Base-by-base conservation (phyloP, 2,329 filamentous ascomycete species). In the Aspergillus novofumigatus region DNA sequence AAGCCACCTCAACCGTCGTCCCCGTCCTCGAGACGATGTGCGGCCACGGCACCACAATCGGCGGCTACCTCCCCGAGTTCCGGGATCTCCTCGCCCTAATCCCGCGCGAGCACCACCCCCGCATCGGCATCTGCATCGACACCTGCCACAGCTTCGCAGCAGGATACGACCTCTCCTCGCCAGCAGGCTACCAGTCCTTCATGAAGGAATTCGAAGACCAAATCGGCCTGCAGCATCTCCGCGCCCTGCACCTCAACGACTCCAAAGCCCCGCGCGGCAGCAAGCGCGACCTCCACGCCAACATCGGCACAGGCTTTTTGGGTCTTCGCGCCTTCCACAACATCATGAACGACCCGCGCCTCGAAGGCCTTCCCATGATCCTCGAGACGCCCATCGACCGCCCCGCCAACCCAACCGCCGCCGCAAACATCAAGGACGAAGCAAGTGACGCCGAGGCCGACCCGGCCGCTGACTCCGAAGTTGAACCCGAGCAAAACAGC, bases 1-100 rank as follows among this genome's bases (percentile, higher is more conserved):
- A 82, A 54, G 90, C 88, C 56, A 96, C 90, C 0, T 82, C 80
- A 44, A 82, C 80, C 1, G 93, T 97, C 1, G 81, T 93, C 38
- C 94, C 92, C 0, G 83, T 97, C 0, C 79, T 99, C 3, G 94
- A 99, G 76, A 97, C 96, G 59, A 97, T 97, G 92, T 94, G 93
- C 1, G 91, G 91, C 3, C 83, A 85, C 54, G 92, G 92, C 52
- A 96, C 94, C 67, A 87, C 95, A 4, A 86, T 99, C 52, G 94
- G 94, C 29, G 87, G 86, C 17, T 87, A 83, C 1, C 96, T 96
- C 71, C 87, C 92, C 70, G 93, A 99, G 67, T 82, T 99, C 49
- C 82, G 88, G 11, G 89, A 92, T 67, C 90, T 97, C 62, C 95
- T 99, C 64, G 82, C 82, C 14, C 80, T 86, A 8, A 84, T 97